Base-by-base conservation (phyloP, 2,329 filamentous ascomycete species). In the Balansia obtecta region DNA sequence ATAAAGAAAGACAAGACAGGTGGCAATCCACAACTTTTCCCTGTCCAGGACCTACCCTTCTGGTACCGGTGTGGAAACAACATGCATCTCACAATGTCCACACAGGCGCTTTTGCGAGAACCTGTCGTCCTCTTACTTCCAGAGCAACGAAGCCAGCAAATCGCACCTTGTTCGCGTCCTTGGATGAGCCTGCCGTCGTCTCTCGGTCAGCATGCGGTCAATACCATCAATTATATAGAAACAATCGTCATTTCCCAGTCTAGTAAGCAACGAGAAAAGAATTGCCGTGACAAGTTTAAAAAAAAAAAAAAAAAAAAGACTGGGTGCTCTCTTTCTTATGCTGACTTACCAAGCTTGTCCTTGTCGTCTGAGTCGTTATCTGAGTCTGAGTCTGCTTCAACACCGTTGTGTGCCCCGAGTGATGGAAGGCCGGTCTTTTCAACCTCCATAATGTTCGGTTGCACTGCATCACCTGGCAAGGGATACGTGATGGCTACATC, bases 401-500 rank as follows among this genome's bases (percentile, higher is more conserved):
- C 70, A 3, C 72, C 72, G 51, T 68, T 68, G 7, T 68, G 66
- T 15, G 61, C 63, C n/a, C 73, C 75, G 39, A 89, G 67, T 0
- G 80, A 67, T 1, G 85, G 85, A 37, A 90, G 70, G 0, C 74
- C 74, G 11, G 69, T 66, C 70, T 97, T 79, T 64, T 97, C 93
- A 4, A 88, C 70, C 61, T 95, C 94, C 90, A 97, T 96, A 55
- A 86, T 75, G 4, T 83, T 77, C 2, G 80, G 71, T 53, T 83
- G 75, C 51, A 97, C 74, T 41, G 74, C 65, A 43, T 85, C 79
- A 42, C 87, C 86, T 0, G 93, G 91, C 51, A 84, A 70, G 48
- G 90, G 89, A 63, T 95, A 96, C 54, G 85, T 81, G 53, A 98
- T 85, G 42, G 82, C 82, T 15, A 98, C 87, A 61, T 97, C 93